Base-by-base conservation (phyloP, 148 eudicot species). In the Chenopodium album region DNA sequence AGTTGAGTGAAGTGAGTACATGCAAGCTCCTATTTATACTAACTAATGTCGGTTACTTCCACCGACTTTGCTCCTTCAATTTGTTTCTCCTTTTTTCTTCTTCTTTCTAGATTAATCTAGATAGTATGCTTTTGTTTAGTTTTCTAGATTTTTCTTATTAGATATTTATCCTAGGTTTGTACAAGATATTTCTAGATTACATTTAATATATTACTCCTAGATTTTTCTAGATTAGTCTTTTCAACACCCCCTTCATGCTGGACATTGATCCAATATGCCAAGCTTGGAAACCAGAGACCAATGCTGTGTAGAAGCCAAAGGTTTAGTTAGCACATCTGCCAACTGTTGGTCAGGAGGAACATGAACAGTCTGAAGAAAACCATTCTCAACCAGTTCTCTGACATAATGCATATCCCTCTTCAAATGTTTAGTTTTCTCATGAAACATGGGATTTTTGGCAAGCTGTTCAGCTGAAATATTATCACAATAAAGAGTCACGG, bases 341-440 rank as follows among this genome's bases (percentile, higher is more conserved):
- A 64, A 7, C 10, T 64, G 31, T 6, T 64, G 2, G 1, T 9
- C 6, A 26, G 11, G 1, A 4, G 28, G 7, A 9, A 64, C 31
- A 7, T 64, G 68, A 22, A 29, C 26, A 22, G 31, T 64, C 7
- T 22, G 2, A 1, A 64, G 2, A 2, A 23, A 22, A 22, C 68
- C 68, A 1, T 22, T 29, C 4, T 64, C 67, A 22, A 64, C 67
- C n/a, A 22, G 12, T 2, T 64, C 67, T 64, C 28, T 7, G 1
- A 64, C 29, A n/a, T 64, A 64, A 7, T 23, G 68, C 28, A 22
- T 22, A 11, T 63, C 54, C 5, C n/a, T 60, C 23, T 82, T 81
- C 80, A 85, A 19, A 19, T 76, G 69, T 22, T 34, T 76, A 1
- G 69, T 76, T 2, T 37, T 19, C 52, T 63, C 69, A 60, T 76